Percentiles rank a stretch among this genome's conserved stretches.
These are phyloP conservation scores for Lasiodiplodia sp. DNA, from an alignment of 2,329 filamentous ascomycete genomes.

Conservation along the genomic window DNA sequence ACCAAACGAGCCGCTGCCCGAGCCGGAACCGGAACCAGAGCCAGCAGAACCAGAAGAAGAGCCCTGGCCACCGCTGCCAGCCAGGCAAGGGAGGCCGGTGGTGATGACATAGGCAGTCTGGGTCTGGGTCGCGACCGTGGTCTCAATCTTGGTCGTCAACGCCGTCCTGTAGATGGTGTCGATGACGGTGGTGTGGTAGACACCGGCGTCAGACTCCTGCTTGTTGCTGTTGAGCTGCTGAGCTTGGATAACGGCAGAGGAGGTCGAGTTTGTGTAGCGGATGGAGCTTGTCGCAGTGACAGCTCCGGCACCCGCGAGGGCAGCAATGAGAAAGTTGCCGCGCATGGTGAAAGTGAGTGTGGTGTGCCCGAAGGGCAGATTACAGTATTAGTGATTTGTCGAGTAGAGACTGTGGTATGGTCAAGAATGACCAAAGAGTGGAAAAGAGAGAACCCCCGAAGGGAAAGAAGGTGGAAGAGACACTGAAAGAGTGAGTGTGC, in stretches of 20 bases:
- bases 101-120: slow-evolving; percentile 12
- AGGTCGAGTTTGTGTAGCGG: slow-evolving; percentile 5
- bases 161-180: slow-evolving; percentile 12
- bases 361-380: slow-evolving; percentile 11
- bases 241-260: not conserved
- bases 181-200: slow-evolving; percentile 14
- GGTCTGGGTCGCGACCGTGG: not conserved
- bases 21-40: not conserved
- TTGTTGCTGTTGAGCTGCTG: not conserved
- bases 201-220: not conserved
- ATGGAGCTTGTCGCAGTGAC: not conserved
- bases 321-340: not conserved
- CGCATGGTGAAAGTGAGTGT: slow-evolving; percentile 12
- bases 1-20: not conserved
- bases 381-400: not conserved
- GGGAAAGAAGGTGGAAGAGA: not conserved
- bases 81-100: slow-evolving; percentile 6
- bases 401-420: not conserved
- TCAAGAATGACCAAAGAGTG: slow-evolving; percentile 1
- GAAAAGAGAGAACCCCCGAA: not conserved
- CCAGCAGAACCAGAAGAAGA: not conserved
- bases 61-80: not conserved
- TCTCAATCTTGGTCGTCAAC: slow-evolving; percentile 12
- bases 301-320: not conserved
- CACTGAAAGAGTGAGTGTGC: slow-evolving; percentile 12